Conservation (phyloP, 257 asterid genomes). For the Solanum phureja region DNA sequence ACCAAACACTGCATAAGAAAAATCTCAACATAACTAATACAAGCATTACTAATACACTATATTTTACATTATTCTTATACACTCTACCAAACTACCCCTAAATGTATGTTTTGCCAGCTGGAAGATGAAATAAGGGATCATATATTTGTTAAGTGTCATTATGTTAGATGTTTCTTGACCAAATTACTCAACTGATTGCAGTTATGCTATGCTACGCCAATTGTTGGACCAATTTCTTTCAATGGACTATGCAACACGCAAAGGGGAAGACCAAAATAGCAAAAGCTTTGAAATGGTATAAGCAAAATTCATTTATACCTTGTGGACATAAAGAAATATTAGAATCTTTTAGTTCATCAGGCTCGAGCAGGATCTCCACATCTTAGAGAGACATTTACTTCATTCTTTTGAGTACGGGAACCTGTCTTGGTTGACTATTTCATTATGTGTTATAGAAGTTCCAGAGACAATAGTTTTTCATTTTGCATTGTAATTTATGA, state of each 20-base stretch:
- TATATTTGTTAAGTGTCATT: too few relatives aligned
- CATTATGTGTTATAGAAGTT: background rate
- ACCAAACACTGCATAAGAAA: too few relatives aligned
- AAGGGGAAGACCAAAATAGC: background rate
- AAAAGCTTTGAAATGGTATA: background rate
- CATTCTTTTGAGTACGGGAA: background rate
- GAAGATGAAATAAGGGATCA: too few relatives aligned
- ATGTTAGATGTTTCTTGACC: background rate
- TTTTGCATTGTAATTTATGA: too few relatives aligned
- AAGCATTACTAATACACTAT: too few relatives aligned
- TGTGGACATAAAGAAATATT: background rate
- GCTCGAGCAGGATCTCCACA: background rate
- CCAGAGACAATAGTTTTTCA: background rate
- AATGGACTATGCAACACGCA: too few relatives aligned
- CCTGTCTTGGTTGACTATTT: background rate
- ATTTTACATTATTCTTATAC: too few relatives aligned
- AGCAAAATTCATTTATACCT: background rate
- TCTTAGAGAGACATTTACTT: background rate
- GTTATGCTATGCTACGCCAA: background rate
- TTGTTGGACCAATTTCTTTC: too few relatives aligned
- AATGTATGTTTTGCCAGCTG: background rate
- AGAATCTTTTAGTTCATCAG: background rate
- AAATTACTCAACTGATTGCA: background rate
- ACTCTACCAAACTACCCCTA: background rate
- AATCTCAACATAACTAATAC: too few relatives aligned